A percentile compares a stretch with the other conserved stretches of the same genome.
phyloP scores from a whole-genome alignment of 1,139 yeast species.

The Entelexis sorbosivorans region DNA sequence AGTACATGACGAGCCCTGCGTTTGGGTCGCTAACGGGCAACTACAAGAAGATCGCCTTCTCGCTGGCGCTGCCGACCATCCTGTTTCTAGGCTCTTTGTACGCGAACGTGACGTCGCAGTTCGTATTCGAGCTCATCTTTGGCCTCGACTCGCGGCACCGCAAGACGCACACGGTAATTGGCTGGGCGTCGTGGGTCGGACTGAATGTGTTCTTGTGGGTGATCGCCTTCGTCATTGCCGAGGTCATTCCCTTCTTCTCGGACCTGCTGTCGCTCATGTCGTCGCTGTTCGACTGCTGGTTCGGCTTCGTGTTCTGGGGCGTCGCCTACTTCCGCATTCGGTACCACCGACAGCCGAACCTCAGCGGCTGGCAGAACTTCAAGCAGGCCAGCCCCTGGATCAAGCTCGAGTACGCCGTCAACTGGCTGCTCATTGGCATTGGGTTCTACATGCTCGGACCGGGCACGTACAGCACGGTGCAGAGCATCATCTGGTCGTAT shows the following conservation, averaged over 20 bases:
- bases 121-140: slow-evolving; percentile 32
- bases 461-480: slow-evolving; percentile 46
- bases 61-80: slow-evolving; percentile 52
- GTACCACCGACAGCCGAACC: slow-evolving; percentile 24
- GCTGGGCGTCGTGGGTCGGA: slow-evolving; percentile 45
- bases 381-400: slow-evolving; percentile 21
- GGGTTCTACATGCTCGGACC: slow-evolving; percentile 51
- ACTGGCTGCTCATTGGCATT: slow-evolving; percentile 35
- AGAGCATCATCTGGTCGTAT: slow-evolving; percentile 37
- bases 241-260: slow-evolving; percentile 52
- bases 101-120: slow-evolving; percentile 42
- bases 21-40: slow-evolving; percentile 42
- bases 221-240: slow-evolving; percentile 48
- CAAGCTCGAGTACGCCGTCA: slow-evolving; percentile 28
- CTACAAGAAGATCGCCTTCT: slow-evolving; percentile 45
- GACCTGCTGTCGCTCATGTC: slow-evolving; percentile 50
- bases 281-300: slow-evolving; percentile 56
- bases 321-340: slow-evolving; percentile 40
- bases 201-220: slow-evolving; percentile 41
- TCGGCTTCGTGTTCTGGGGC: slow-evolving; percentile 59
- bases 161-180: slow-evolving; percentile 39
- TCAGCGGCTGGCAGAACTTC: slow-evolving; percentile 29
- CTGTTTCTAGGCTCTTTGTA: slow-evolving; percentile 43
- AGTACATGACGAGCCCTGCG: slow-evolving; percentile 48
- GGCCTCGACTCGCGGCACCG: slow-evolving; percentile 36